Evolutionary conservation across 2,329 filamentous ascomycete genomes (phyloP).

Genomic region (Monosporascus sp.): DNA sequence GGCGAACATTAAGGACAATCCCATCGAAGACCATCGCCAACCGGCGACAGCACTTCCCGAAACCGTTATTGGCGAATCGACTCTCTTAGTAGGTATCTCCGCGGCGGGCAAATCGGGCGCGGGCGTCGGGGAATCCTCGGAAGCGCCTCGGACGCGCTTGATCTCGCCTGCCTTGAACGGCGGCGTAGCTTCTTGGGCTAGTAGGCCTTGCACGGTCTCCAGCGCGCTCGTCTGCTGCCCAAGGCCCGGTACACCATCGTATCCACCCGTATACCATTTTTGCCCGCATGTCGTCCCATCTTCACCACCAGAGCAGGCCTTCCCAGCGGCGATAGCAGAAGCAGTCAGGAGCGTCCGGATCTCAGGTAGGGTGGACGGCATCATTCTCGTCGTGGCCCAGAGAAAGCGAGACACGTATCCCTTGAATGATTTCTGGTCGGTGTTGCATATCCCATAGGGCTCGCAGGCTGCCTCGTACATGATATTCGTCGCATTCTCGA

Average conservation of each 20-base stretch:
- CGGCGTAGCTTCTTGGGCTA: conserved; percentile 37
- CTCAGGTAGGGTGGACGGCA: conserved; percentile 46
- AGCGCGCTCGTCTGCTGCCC: conserved; percentile 63
- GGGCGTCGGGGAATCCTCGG: not conserved
- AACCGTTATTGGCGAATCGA: not conserved
- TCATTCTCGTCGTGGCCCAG: conserved; percentile 52
- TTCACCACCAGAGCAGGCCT: conserved; percentile 51
- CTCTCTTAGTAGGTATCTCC: not conserved
- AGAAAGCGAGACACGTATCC: conserved; percentile 62
- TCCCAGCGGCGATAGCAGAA: conserved; percentile 51
- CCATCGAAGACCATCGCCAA: conserved; percentile 1
- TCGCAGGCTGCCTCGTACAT: conserved; percentile 68
- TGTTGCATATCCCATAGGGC: conserved; percentile 48
- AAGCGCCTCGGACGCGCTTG: conserved; percentile 31
- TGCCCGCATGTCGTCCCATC: conserved; percentile 53
- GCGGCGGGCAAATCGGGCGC: conserved; percentile 4
- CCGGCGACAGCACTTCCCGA: not conserved
- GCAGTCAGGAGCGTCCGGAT: conserved; percentile 45
- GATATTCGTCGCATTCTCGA: conserved; percentile 48
- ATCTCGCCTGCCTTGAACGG: conserved; percentile 47
- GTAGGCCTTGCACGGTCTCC: conserved; percentile 57
- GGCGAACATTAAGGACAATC: not conserved
- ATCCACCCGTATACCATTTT: conserved; percentile 56
- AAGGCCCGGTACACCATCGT: conserved; percentile 50
- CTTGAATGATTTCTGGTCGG: conserved; percentile 65